Evolutionary conservation across 2,329 filamentous ascomycete species (phyloP), one percentile per base, ranked within the genome.

Genomic region (Akanthomyces dipterigenus): DNA sequence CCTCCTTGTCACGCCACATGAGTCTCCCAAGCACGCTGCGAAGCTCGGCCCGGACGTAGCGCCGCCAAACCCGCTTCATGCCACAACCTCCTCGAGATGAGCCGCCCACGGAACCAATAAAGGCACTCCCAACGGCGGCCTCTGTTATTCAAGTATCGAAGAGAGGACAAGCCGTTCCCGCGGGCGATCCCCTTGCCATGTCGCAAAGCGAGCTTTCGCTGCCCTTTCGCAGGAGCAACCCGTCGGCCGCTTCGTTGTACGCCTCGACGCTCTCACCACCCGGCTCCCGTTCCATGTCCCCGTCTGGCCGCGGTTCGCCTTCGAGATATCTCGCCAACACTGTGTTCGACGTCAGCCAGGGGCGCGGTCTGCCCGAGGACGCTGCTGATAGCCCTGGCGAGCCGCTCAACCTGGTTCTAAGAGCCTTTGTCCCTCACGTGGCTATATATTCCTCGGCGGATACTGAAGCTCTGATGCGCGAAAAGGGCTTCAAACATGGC

Each of bases 401-500:
- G 62, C 83, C 84, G 36, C 73, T 85, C 24, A 82, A 81, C 65
- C 77, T 96, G 55, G 88, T 98, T 48, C 80, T 96, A 59, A 88
- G 88, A 63, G 88, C 92, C 2, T 96, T 96, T 71, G 90, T 93
- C 16, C 96, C 95, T 1, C 90, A 95, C 65, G 86, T 99, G 50
- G 90, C 90, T 7, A 85, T 99, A 31, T 88, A 93, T 67, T 85
- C 91, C n/a, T 96, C 93, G 16, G 78, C 83, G 18, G 93, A 98
- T 70, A 95, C 91, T 1, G 89, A 97, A 70, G 83, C 88, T 62
- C 76, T 99, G 62, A 82, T 92, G 60, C 82, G 80, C 63, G 87
- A 89, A 65, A 99, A 99, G 75, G 96, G 96, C 0, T 90, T 98
- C 66, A 79, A 85, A 43, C 82, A 86, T 49, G 93, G 93, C 0